These are phyloP conservation scores for Sporothrix pallida DNA, from an alignment of 2,329 filamentous ascomycete genomes.

Conservation along the genomic window DNA sequence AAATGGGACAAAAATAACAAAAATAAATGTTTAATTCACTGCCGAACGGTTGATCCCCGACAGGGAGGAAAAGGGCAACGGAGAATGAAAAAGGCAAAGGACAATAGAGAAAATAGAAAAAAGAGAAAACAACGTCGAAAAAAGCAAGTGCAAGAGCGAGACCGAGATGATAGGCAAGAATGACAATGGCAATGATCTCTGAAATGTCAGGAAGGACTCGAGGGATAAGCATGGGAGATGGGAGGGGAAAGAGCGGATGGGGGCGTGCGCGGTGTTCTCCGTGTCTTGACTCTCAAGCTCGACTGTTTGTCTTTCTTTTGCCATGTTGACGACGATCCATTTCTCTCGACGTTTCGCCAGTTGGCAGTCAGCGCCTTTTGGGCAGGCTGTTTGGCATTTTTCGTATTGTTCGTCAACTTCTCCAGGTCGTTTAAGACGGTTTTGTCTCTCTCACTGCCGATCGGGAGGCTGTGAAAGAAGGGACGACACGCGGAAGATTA, in stretches of 20 bases:
- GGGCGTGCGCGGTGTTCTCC: constrained; percentile 11
- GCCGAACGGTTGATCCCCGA: background rate
- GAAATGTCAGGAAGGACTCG: background rate
- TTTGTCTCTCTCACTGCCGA: constrained; percentile 12
- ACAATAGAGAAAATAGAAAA: background rate
- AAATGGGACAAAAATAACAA: background rate
- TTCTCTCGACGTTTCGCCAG: background rate
- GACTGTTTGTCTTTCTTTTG: constrained; percentile 3
- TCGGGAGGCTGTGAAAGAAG: constrained; percentile 8
- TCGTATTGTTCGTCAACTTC: background rate
- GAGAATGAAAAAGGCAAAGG: too few species aligned
- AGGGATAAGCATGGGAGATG: background rate
- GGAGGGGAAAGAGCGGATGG: constrained; percentile 3
- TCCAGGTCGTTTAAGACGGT: constrained; percentile 3
- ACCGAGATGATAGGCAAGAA: constrained; percentile 2
- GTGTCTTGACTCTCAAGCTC: background rate
- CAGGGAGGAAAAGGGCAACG: constrained; percentile 1
- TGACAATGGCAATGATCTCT: constrained; percentile 3
- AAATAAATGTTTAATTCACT: background rate
- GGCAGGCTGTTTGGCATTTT: background rate
- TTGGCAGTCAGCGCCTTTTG: too few species aligned
- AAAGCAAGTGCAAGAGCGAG: background rate
- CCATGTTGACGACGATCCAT: constrained; percentile 24
- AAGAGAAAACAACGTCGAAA: too few species aligned
- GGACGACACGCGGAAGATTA: constrained; percentile 22